phyloP scores from a whole-genome alignment of 345 rosid genomes.

The Brassica juncea region DNA sequence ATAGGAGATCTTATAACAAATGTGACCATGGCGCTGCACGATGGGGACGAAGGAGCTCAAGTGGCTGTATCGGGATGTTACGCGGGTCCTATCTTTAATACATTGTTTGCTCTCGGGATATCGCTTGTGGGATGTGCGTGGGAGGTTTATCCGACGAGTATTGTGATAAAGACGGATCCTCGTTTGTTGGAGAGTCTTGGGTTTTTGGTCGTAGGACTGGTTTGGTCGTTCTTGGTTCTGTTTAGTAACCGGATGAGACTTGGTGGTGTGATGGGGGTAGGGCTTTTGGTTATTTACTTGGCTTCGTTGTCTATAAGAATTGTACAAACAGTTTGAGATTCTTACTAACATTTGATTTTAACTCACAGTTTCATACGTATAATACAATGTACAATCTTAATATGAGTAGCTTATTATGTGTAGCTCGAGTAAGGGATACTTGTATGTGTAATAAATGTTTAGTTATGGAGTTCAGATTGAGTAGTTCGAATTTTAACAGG shows the following conservation, averaged over 20 bases:
- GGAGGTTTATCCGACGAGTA: constrained; percentile 55
- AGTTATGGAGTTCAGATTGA: constrained; percentile 11
- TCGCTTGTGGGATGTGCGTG: constrained; percentile 69
- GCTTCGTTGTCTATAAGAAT: constrained; percentile 69
- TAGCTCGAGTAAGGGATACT: not conserved
- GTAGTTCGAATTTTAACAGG: constrained; percentile 8
- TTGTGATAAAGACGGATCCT: constrained; percentile 59
- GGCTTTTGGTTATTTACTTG: constrained; percentile 71
- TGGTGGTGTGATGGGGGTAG: constrained; percentile 64
- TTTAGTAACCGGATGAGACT: constrained; percentile 71
- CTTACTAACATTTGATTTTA: constrained; percentile 35
- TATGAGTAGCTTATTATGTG: not conserved
- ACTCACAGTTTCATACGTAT: not conserved
- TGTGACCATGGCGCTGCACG: constrained; percentile 72
- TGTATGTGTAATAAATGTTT: not conserved
- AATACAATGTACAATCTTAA: not conserved
- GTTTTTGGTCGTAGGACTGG: constrained; percentile 65
- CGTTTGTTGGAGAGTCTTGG: constrained; percentile 70
- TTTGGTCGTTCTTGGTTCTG: constrained; percentile 81
- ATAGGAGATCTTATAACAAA: constrained; percentile 86
- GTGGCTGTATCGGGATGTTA: constrained; percentile 92
- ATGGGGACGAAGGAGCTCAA: constrained; percentile 77
- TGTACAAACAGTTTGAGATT: constrained; percentile 37
- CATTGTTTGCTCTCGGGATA: constrained; percentile 71
- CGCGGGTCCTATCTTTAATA: constrained; percentile 91